Percentiles rank a stretch among this genome's conserved stretches.
Evolutionary conservation across 306 rosid species (phyloP).

Genomic region (Sophora flavescens): DNA sequence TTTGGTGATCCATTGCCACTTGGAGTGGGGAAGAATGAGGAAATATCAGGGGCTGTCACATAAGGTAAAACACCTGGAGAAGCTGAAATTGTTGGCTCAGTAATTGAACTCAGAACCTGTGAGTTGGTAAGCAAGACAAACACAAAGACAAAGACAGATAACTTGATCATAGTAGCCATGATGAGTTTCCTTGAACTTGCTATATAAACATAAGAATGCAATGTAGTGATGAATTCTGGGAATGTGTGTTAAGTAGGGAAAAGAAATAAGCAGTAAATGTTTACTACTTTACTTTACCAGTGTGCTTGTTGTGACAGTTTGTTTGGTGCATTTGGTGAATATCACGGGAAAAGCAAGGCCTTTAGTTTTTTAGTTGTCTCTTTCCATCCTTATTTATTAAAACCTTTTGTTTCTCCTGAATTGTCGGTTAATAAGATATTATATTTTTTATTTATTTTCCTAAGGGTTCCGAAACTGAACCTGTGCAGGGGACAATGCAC

Average conservation of each 20-base stretch:
- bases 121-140: constrained; percentile 46
- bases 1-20: constrained; percentile 37
- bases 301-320: constrained; percentile 43
- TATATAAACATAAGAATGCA: constrained; percentile 25
- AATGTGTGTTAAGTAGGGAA: constrained; percentile 8
- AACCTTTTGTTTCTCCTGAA: constrained; percentile 40
- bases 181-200: background rate
- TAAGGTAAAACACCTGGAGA: constrained; percentile 67
- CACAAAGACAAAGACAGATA: constrained; percentile 36
- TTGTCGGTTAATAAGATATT: constrained; percentile 48
- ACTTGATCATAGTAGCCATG: constrained; percentile 49
- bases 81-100: constrained; percentile 62
- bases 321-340: constrained; percentile 45
- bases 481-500: constrained; percentile 26
- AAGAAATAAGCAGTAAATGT: constrained; percentile 27
- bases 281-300: constrained; percentile 28
- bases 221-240: constrained; percentile 1
- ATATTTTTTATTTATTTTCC: constrained; percentile 6
- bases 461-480: constrained; percentile 13
- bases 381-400: constrained; percentile 51
- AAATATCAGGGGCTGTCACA: constrained; percentile 60
- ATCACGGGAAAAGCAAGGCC: constrained; percentile 60
- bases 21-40: constrained; percentile 73
- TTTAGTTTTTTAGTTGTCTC: constrained; percentile 37
- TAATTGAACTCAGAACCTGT: constrained; percentile 44